phyloP scores from a whole-genome alignment of 768 basidiomycete species.

The Kockovaella imperatae region DNA sequence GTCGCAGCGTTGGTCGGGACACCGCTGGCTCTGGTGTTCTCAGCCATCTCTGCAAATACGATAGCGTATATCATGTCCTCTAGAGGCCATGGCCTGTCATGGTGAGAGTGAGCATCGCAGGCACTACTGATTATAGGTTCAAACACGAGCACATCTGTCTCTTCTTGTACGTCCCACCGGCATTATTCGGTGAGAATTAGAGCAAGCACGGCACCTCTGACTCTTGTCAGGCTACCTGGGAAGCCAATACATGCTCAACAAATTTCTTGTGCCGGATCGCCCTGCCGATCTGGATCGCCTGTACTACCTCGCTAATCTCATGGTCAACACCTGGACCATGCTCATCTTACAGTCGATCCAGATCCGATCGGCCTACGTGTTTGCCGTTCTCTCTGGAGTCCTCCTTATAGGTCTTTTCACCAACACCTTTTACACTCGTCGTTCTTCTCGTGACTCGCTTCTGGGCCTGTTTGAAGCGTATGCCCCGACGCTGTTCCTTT shows the following conservation, averaged over 20 bases:
- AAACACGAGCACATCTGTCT: conserved; percentile 59
- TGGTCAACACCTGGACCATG: conserved; percentile 57
- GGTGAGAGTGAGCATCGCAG: conserved; percentile 42
- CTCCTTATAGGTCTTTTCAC: conserved; percentile 53
- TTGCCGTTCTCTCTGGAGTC: conserved; percentile 55
- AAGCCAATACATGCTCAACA: conserved; percentile 50
- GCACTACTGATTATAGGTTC: conserved; percentile 50
- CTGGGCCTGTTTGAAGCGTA: conserved; percentile 2
- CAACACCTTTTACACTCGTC: too few species aligned
- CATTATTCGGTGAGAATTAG: conserved; percentile 63
- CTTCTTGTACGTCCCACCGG: conserved; percentile 65
- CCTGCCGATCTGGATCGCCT: conserved; percentile 56
- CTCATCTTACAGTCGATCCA: conserved; percentile 55
- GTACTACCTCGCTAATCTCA: conserved; percentile 53
- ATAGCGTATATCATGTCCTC: conserved; percentile 65
- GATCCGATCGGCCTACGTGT: conserved; percentile 69
- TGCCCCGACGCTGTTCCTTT: conserved; percentile 20
- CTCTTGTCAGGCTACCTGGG: conserved; percentile 55
- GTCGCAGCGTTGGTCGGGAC: conserved; percentile 50
- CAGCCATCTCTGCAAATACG: conserved; percentile 59
- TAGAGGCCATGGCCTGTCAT: conserved; percentile 67
- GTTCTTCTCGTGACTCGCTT: conserved; percentile 4
- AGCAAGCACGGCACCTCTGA: too few species aligned
- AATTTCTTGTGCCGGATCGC: conserved; percentile 49
- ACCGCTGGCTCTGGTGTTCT: conserved; percentile 53